Evolutionary conservation across 768 basidiomycete species (phyloP).

Genomic region (Calocybe indica): DNA sequence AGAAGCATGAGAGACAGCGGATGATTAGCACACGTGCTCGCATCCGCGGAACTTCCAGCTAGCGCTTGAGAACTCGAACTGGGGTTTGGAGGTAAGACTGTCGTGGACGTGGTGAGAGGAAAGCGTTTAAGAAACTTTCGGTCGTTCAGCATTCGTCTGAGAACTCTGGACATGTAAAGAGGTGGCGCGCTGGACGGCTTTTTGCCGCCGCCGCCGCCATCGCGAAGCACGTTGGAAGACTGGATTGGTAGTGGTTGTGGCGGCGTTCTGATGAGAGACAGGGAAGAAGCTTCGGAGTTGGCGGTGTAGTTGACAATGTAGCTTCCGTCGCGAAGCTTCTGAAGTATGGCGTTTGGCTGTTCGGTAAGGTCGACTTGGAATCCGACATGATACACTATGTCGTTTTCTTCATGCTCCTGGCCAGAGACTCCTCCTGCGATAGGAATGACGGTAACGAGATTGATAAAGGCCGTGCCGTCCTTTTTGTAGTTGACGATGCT

Average conservation of each 20-base stretch:
- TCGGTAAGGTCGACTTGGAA: constrained; percentile 93
- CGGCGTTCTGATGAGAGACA: too few species aligned
- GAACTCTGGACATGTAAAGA: constrained; percentile 44
- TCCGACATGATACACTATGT: constrained; percentile 84
- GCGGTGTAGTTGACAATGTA: constrained; percentile 58
- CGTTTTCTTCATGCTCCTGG: constrained; percentile 49
- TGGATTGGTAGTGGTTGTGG: too few species aligned
- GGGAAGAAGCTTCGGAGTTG: too few species aligned
- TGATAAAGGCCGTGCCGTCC: constrained; percentile 81
- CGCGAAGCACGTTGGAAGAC: too few species aligned
- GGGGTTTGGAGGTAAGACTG: constrained; percentile 21
- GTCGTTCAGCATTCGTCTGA: constrained; percentile 42
- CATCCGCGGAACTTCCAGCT: constrained; percentile 5
- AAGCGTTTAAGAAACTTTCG: constrained; percentile 42
- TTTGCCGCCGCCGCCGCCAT: too few species aligned
- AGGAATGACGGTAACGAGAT: constrained; percentile 89
- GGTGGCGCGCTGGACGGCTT: constrained; percentile 6
- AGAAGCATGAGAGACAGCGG: constrained; percentile 56
- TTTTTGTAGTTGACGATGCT: constrained; percentile 86
- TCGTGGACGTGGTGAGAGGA: constrained; percentile 34
- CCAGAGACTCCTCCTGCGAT: constrained; percentile 56
- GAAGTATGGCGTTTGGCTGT: constrained; percentile 79
- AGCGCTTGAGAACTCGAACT: constrained; percentile 8
- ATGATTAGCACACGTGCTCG: constrained; percentile 30
- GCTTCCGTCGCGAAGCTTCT: constrained; percentile 72